Conservation (phyloP, 441 rosid genomes). For the Arabidopsis lyrata region DNA sequence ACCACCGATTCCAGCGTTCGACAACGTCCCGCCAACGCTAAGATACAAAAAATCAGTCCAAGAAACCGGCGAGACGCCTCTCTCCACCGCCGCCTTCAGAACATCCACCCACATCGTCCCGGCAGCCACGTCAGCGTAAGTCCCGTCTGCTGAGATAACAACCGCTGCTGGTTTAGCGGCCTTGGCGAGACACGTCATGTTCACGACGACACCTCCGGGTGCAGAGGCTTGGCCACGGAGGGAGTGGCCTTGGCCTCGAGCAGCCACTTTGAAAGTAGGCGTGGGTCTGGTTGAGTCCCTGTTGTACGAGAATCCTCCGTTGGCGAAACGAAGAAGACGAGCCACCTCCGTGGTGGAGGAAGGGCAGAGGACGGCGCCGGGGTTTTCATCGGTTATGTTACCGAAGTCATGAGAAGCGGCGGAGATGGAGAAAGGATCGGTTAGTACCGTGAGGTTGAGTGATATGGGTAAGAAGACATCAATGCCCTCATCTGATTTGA, state of each 20-base stretch:
- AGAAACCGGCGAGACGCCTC: slow-evolving; percentile 77
- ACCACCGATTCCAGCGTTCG: slow-evolving; percentile 95
- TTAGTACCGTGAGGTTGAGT: slow-evolving; percentile 49
- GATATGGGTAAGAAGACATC: slow-evolving; percentile 42
- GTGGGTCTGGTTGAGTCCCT: slow-evolving; percentile 19
- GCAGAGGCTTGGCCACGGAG: slow-evolving; percentile 82
- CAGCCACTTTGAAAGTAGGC: slow-evolving; percentile 60
- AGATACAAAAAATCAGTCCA: slow-evolving; percentile 92
- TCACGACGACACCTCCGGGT: slow-evolving; percentile 69
- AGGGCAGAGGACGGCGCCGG: slow-evolving; percentile 79
- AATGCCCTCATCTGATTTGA: slow-evolving; percentile 35
- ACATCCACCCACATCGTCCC: slow-evolving; percentile 90
- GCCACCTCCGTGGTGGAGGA: slow-evolving; percentile 58
- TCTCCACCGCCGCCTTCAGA: slow-evolving; percentile 52
- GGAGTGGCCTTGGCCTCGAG: slow-evolving; percentile 87
- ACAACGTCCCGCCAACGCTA: slow-evolving; percentile 92
- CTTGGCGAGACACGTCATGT: slow-evolving; percentile 64
- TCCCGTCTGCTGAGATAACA: slow-evolving; percentile 37
- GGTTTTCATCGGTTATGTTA: slow-evolving; percentile 56
- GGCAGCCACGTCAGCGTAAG: slow-evolving; percentile 81
- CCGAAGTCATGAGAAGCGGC: slow-evolving; percentile 76
- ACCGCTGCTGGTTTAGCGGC: slow-evolving; percentile 45
- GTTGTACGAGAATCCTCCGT: slow-evolving; percentile 41
- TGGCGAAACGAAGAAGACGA: slow-evolving; percentile 55
- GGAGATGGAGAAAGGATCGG: slow-evolving; percentile 55